A percentile compares a stretch with the other conserved stretches of the same genome.
Evolutionary conservation across 139 green algal species (phyloP).

Genomic region (Eudorina sp.): DNA sequence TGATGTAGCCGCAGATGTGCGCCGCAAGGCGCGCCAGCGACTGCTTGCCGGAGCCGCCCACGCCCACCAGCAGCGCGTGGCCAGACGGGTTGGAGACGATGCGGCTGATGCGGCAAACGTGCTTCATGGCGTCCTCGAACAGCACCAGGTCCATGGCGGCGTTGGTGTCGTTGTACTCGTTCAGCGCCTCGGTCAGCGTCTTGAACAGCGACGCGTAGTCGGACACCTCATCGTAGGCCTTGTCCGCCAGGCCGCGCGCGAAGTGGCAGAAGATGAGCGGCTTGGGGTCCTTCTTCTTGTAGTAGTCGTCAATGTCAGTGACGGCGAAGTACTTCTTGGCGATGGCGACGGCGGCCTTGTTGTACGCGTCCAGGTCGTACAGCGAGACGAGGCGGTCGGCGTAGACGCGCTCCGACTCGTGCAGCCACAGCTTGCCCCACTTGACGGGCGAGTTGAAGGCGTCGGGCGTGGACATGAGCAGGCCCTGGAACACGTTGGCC

Average conservation of each 20-base stretch:
- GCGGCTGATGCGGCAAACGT: conserved; percentile 89
- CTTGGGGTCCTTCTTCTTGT: conserved; percentile 89
- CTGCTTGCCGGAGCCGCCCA: conserved; percentile 92
- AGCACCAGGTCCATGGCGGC: conserved; percentile 92
- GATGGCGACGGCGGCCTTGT: conserved; percentile 80
- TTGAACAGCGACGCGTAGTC: conserved; percentile 80
- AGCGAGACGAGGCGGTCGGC: conserved; percentile 81
- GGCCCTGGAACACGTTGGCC: conserved; percentile 91
- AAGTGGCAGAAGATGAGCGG: conserved; percentile 95
- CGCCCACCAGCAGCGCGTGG: conserved; percentile 92
- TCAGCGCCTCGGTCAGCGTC: conserved; percentile 83
- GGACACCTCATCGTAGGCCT: conserved; percentile 82
- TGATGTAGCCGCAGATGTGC: conserved; percentile 86
- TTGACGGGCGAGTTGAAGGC: conserved; percentile 81
- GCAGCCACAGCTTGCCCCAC: conserved; percentile 90
- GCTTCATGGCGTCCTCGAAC: conserved; percentile 95
- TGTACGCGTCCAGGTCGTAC: conserved; percentile 84
- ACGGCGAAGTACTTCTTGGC: conserved; percentile 88
- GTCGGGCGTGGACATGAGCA: conserved; percentile 87
- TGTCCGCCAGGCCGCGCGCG: conserved; percentile 79
- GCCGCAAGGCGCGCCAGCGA: conserved; percentile 81
- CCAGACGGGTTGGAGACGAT: conserved; percentile 87
- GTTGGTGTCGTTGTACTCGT: conserved; percentile 95
- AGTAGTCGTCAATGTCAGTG: conserved; percentile 90
- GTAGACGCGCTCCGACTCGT: conserved; percentile 92